Conservation (phyloP, 83 land plant genomes). For the Picea abies region DNA sequence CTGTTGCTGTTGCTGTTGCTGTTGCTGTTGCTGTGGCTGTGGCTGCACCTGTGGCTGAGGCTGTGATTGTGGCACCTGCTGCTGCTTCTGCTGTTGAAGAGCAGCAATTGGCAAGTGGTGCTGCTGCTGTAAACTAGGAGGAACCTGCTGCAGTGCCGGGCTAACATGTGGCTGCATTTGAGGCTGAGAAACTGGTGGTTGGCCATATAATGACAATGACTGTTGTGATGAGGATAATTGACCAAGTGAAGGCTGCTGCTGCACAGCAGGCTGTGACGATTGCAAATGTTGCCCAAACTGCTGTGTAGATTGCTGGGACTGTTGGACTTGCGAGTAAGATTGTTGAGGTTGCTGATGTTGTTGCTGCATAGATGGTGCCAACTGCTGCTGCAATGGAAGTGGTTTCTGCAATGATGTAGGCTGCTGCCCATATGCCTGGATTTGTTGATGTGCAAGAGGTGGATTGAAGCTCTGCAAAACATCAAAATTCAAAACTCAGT, state of each 20-base stretch:
- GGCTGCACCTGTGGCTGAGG: conserved; percentile 16
- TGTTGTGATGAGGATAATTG: conserved; percentile 41
- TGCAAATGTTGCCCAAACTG: conserved; percentile 38
- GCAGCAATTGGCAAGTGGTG: conserved; percentile 20
- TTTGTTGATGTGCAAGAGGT: conserved; percentile 24
- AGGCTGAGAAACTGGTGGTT: conserved; percentile 39
- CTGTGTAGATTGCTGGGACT: conserved; percentile 27
- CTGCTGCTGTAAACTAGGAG: conserved; percentile 24
- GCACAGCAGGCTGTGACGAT: conserved; percentile 18
- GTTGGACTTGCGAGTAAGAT: conserved; percentile 32
- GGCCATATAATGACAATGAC: conserved; percentile 30
- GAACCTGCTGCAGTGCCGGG: conserved; percentile 21
- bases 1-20: background rate
- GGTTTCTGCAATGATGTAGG: conserved; percentile 41
- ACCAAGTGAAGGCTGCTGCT: conserved; percentile 24
- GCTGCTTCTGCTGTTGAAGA: conserved; percentile 35
- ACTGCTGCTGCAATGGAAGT: conserved; percentile 34
- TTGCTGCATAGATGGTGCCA: conserved; percentile 44
- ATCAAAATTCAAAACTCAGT: background rate
- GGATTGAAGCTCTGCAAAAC: conserved; percentile 41
- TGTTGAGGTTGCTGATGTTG: conserved; percentile 40
- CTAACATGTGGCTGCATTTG: conserved; percentile 33
- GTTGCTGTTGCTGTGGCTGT: conserved; percentile 5
- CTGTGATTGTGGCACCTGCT: conserved; percentile 22
- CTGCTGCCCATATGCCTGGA: conserved; percentile 39